Percentiles rank a stretch among this genome's conserved stretches.
Evolutionary conservation across 225 moss, liverwort and hornwort species (phyloP).

Genomic region (Straminergon stramineum): DNA sequence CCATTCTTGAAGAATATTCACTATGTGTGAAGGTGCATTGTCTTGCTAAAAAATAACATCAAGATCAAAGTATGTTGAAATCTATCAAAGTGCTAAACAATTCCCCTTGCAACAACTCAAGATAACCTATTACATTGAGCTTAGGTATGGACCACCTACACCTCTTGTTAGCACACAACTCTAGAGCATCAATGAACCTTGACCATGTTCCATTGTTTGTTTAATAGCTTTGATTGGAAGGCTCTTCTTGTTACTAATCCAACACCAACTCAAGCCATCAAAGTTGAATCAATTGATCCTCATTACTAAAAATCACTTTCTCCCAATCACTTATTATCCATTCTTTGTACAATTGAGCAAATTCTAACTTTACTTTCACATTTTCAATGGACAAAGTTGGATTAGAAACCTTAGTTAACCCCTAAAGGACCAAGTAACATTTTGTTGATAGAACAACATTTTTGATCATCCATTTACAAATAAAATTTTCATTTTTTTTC

Average conservation of each 20-base stretch:
- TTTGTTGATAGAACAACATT: no score
- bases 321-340: fast-evolving
- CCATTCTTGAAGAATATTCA: background rate
- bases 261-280: background rate
- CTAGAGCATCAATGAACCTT: background rate
- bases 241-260: background rate
- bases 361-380: background rate
- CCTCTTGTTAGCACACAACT: background rate
- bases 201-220: fast-evolving
- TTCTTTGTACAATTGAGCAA: fast-evolving
- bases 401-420: no score
- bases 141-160: background rate
- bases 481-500: no score
- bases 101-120: background rate
- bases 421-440: no score
- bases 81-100: background rate
- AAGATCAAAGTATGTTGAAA: background rate
- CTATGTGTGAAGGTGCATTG: background rate
- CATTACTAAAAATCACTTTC: background rate
- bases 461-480: no score
- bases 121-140: fast-evolving
- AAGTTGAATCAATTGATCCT: background rate
- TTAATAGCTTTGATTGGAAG: background rate
- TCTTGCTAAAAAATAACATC: background rate
- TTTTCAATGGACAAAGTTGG: background rate